Evolutionary conservation across 140 eudicot species (phyloP).

Genomic region (Cichorium intybus): DNA sequence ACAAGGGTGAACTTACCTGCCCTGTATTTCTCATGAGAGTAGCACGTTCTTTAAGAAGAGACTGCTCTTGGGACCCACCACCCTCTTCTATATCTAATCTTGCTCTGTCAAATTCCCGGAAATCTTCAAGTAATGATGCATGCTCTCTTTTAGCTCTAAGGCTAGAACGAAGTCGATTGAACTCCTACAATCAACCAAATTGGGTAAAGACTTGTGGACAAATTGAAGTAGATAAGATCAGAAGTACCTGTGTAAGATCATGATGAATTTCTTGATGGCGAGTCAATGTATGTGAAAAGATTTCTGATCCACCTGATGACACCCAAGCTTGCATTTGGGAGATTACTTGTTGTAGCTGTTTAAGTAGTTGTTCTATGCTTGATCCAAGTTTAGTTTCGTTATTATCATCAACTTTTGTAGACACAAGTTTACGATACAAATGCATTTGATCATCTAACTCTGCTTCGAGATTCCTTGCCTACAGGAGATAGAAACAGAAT

Average conservation of each 20-base stretch:
- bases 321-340: conserved; percentile 95
- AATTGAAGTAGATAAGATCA: conserved; percentile 3
- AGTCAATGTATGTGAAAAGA: conserved; percentile 91
- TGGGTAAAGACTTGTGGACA: neutral
- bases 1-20: conserved; percentile 46
- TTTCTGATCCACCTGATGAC: conserved; percentile 95
- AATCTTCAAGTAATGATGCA: conserved; percentile 93
- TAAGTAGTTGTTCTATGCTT: conserved; percentile 69
- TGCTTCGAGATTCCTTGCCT: conserved; percentile 98
- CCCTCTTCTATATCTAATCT: conserved; percentile 92
- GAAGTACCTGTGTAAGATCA: conserved; percentile 83
- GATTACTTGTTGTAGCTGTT: conserved; percentile 84
- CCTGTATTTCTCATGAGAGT: conserved; percentile 69
- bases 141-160: conserved; percentile 94
- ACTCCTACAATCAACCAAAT: conserved; percentile 56
- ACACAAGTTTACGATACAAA: conserved; percentile 69
- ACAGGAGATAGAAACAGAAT: neutral
- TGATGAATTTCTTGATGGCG: conserved; percentile 94
- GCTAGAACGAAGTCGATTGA: conserved; percentile 77
- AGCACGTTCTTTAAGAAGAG: conserved; percentile 88
- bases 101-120: conserved; percentile 81
- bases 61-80: conserved; percentile 66
- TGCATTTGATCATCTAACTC: conserved; percentile 96
- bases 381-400: conserved; percentile 66
- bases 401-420: conserved; percentile 57